Conservation (phyloP, 495 filamentous ascomycete species). For the Stereocaulon alpinum region DNA sequence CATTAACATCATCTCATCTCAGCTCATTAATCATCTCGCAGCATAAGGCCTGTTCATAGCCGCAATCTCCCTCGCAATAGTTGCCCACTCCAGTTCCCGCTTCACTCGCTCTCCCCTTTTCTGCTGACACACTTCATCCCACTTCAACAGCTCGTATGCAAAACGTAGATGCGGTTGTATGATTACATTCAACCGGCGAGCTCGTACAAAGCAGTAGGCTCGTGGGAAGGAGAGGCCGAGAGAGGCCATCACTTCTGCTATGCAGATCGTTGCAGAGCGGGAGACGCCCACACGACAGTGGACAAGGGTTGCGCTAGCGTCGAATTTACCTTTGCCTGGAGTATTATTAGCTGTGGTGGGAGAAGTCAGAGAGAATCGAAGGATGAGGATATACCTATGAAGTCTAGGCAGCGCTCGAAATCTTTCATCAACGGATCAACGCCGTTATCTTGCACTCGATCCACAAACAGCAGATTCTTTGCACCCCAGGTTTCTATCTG, state of each 20-base stretch:
- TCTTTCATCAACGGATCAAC: slow-evolving; percentile 85
- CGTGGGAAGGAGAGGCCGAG: slow-evolving; percentile 73
- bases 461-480: slow-evolving; percentile 67
- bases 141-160: slow-evolving; percentile 73
- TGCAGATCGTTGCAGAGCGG: slow-evolving; percentile 91
- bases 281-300: slow-evolving; percentile 96
- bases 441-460: slow-evolving; percentile 89
- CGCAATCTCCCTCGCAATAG: slow-evolving; percentile 80
- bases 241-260: slow-evolving; percentile 89
- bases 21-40: slow-evolving; percentile 26
- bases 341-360: not conserved
- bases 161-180: slow-evolving; percentile 63
- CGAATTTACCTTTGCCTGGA: slow-evolving; percentile 61
- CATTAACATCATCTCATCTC: not conserved
- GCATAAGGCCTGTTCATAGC: slow-evolving; percentile 94
- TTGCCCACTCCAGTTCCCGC: slow-evolving; percentile 84
- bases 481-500: slow-evolving; percentile 57
- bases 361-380: not conserved
- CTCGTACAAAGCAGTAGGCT: slow-evolving; percentile 94
- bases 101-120: slow-evolving; percentile 39
- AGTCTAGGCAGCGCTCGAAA: slow-evolving; percentile 77
- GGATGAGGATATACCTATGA: slow-evolving; percentile 58
- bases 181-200: slow-evolving; percentile 70
- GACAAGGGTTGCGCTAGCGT: slow-evolving; percentile 78
- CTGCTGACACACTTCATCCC: slow-evolving; percentile 62